These are phyloP conservation scores for Rhizopogon vinicolor DNA, from an alignment of 768 basidiomycete genomes.

Conservation along the genomic window DNA sequence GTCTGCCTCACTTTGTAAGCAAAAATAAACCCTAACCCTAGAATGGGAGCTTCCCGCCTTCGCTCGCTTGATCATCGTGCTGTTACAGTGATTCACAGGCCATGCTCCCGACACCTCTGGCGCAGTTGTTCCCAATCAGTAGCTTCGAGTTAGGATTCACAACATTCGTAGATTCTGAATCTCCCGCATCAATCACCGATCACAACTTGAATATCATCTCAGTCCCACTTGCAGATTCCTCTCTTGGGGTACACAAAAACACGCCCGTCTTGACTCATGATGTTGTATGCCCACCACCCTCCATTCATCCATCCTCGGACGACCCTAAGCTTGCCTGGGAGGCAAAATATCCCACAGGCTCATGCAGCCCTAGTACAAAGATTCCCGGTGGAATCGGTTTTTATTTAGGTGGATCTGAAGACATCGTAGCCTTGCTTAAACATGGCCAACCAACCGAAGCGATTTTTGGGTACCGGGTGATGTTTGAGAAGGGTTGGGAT, in stretches of 20 bases:
- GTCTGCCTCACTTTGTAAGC: background rate
- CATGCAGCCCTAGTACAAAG: slow-evolving; percentile 49
- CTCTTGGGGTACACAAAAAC: slow-evolving; percentile 47
- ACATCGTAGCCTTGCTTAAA: slow-evolving; percentile 34
- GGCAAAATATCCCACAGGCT: slow-evolving; percentile 55
- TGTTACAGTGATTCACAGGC: too few relatives aligned
- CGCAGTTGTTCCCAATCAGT: slow-evolving; percentile 6
- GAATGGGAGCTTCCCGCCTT: background rate
- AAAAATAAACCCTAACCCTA: slow-evolving; percentile 16
- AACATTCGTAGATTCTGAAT: slow-evolving; percentile 17
- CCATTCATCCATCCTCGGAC: slow-evolving; percentile 7
- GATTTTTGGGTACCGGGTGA: slow-evolving; percentile 60
- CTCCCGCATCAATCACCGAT: slow-evolving; percentile 15
- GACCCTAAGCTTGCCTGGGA: slow-evolving; percentile 45
- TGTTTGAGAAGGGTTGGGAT: slow-evolving; percentile 58
- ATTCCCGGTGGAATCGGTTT: slow-evolving; percentile 67
- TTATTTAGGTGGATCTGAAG: slow-evolving; percentile 53
- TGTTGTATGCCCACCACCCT: slow-evolving; percentile 22
- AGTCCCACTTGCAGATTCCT: slow-evolving; percentile 35
- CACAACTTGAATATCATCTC: slow-evolving; percentile 9
- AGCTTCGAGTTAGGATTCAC: slow-evolving; percentile 34
- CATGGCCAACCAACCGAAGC: slow-evolving; percentile 44
- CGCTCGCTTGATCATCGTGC: too few relatives aligned
- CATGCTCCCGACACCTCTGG: background rate
- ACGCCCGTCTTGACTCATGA: slow-evolving; percentile 30